phyloP scores from a whole-genome alignment of 169 alveolate genomes.

The Plasmodium gonderi region DNA sequence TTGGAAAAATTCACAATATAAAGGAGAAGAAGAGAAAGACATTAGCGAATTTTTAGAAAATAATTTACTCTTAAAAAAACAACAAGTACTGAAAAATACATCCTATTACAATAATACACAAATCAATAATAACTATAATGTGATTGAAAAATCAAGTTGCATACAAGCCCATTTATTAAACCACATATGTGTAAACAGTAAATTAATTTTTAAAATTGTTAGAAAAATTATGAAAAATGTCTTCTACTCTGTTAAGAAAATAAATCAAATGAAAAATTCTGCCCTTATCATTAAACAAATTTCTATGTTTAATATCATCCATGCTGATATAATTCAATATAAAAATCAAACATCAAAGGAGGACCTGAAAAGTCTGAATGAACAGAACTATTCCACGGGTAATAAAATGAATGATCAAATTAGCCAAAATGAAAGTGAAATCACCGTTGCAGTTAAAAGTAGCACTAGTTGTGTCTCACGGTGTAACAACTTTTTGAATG shows the following conservation, averaged over 20 bases:
- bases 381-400: background rate
- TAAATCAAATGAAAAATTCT: slow-evolving; percentile 26
- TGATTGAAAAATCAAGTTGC: too few species aligned
- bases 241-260: slow-evolving; percentile 22
- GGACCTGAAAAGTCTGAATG: background rate
- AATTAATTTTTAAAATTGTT: slow-evolving; percentile 17
- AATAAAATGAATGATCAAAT: background rate
- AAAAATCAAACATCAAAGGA: background rate
- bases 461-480: background rate
- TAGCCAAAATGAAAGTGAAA: background rate
- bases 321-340: background rate
- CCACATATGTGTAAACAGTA: background rate
- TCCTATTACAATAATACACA: background rate
- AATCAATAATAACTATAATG: background rate
- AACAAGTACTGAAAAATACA: background rate
- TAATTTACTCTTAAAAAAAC: background rate
- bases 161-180: background rate
- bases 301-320: slow-evolving; percentile 15
- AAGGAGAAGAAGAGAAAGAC: background rate
- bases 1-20: background rate
- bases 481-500: background rate
- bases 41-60: background rate
- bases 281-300: slow-evolving; percentile 3
- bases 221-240: slow-evolving; percentile 58
- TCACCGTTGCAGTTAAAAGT: background rate